Conservation (phyloP, 140 eudicot genomes). For the Ambrosia hybrid region DNA sequence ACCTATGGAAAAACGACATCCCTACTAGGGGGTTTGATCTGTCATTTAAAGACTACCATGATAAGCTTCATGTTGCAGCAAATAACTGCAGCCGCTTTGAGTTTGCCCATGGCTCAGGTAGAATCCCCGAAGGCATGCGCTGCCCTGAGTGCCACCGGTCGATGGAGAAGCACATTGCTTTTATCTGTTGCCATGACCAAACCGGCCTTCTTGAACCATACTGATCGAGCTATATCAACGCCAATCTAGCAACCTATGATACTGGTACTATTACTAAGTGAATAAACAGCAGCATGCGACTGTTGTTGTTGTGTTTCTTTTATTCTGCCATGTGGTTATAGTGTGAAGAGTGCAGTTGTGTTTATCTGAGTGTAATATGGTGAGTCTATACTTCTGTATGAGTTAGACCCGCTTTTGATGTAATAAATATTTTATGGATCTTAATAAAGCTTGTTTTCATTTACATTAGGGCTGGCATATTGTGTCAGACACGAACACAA, state of each 20-base stretch:
- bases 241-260: conserved; percentile 18
- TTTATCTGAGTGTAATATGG: conserved; percentile 21
- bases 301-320: conserved; percentile 15
- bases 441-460: not conserved
- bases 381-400: conserved; percentile 22
- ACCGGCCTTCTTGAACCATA: conserved; percentile 44
- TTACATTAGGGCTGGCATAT: too few species aligned
- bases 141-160: conserved; percentile 65
- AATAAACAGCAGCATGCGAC: conserved; percentile 26
- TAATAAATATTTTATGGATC: conserved; percentile 22
- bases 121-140: conserved; percentile 54
- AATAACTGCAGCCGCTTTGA: conserved; percentile 53
- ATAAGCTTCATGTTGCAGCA: conserved; percentile 44
- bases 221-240: conserved; percentile 20
- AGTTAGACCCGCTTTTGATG: conserved; percentile 29
- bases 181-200: conserved; percentile 68
- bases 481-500: too few species aligned
- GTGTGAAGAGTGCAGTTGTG: conserved; percentile 27
- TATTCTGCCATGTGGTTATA: conserved; percentile 8
- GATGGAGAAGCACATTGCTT: conserved; percentile 58
- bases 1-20: conserved; percentile 50
- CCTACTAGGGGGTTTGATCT: conserved; percentile 38
- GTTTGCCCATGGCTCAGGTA: conserved; percentile 51
- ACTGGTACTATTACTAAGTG: conserved; percentile 21
- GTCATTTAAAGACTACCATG: conserved; percentile 42